A percentile compares a stretch with the other conserved stretches of the same genome.
These are phyloP conservation scores for Eucalyptus regnans DNA, from an alignment of 345 rosid genomes.

Conservation along the genomic window DNA sequence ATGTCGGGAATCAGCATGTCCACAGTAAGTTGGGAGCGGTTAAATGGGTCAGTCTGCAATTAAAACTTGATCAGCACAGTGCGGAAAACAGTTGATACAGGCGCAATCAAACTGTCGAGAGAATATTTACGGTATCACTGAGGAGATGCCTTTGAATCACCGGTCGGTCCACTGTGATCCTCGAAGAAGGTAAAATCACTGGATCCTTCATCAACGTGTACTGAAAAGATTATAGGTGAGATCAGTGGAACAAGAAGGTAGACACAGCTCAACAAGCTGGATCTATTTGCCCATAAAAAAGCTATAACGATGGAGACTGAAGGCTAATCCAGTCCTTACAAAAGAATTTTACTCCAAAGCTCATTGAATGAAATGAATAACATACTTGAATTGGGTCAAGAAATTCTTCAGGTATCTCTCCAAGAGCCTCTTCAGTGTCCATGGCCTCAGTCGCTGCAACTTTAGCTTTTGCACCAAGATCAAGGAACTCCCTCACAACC, in stretches of 20 bases:
- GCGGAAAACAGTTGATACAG: not conserved
- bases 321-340: not conserved
- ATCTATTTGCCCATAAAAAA: not conserved
- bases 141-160: conserved; percentile 99
- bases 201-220: conserved; percentile 97
- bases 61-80: not conserved
- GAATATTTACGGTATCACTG: conserved; percentile 52
- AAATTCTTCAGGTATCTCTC: conserved; percentile 96
- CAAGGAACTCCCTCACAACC: conserved; percentile 59
- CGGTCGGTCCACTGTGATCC: conserved; percentile 73
- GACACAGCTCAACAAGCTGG: not conserved
- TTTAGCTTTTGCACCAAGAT: conserved; percentile 73
- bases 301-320: not conserved
- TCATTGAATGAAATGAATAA: not conserved
- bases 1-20: conserved; percentile 79
- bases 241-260: not conserved
- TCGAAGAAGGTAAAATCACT: conserved; percentile 90
- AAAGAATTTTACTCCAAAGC: not conserved
- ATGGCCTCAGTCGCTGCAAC: conserved; percentile 91
- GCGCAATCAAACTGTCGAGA: not conserved
- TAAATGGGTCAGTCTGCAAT: conserved; percentile 91
- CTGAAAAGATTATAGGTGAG: conserved; percentile 19
- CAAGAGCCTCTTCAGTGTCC: conserved; percentile 92
- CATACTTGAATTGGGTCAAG: conserved; percentile 93
- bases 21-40: conserved; percentile 75